Evolutionary conservation across 139 green algal genomes (phyloP), one percentile per base, ranked within the genome.

Genomic region (Chlorella sp.): DNA sequence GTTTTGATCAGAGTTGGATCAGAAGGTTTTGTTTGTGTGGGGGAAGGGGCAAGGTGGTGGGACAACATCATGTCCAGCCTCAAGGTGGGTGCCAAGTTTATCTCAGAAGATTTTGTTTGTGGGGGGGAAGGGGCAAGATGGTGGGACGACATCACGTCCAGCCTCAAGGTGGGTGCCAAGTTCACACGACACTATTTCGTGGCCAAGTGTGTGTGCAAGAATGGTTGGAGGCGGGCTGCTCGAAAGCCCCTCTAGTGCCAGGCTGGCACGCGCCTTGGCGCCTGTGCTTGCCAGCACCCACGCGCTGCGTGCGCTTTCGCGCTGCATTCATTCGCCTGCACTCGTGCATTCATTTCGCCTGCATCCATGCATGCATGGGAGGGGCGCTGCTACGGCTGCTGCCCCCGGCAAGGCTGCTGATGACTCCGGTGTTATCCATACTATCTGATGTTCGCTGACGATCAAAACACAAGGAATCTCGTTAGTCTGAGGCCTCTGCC

Each of bases 1-100:
- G 66, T n/a, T 5, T 5, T 28, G 18, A 5, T 75, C 5, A n/a
- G n/a, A n/a, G n/a, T n/a, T n/a, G n/a, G n/a, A n/a, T n/a, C n/a
- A n/a, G n/a, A n/a, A n/a, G n/a, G n/a, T n/a, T n/a, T n/a, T n/a
- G n/a, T n/a, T n/a, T n/a, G n/a, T n/a, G n/a, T n/a, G n/a, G n/a
- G n/a, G n/a, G n/a, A n/a, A n/a, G 87, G 97, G 66, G 95, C 96
- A 1, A 92, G 90, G 12, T 97, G 94, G 96, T 97, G 97, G 95
- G 90, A 93, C 37, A 96, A 98, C 89, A 98, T 99, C 78, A 40
- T 94, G 42, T 89, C 94, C 57, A 94, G 91, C 5, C 94, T 99
- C 39, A 73, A 79, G 86, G 86, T 86, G 76, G 60, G n/a, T n/a
- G n/a, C n/a, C n/a, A n/a, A n/a, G n/a, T n/a, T 68, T 68, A 18